A percentile compares a stretch with the other conserved stretches of the same genome.
Evolutionary conservation across 23 red algal genomes (phyloP).

Genomic region (Gracilaria gracilis): DNA sequence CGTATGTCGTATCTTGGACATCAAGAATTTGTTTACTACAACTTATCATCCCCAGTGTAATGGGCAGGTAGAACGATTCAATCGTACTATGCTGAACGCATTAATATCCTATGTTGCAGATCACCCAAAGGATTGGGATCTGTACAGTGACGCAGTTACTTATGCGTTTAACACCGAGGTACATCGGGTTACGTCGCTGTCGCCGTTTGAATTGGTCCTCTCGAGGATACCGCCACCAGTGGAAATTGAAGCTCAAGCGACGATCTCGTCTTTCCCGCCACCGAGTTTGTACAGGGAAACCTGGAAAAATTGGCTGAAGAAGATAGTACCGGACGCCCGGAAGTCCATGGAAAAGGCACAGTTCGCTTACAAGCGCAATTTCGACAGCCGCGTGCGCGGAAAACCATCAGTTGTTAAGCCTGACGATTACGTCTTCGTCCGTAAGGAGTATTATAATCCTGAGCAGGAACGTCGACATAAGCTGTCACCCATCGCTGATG

Average conservation of each 20-base stretch:
- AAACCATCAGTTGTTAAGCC: background rate
- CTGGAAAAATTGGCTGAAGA: background rate
- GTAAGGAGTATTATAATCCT: background rate
- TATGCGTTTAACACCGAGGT: background rate
- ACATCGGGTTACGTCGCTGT: background rate
- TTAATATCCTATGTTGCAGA: background rate
- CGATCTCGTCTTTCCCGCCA: background rate
- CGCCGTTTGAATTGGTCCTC: conserved; percentile 3
- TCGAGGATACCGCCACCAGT: background rate
- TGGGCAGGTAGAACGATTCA: conserved; percentile 5
- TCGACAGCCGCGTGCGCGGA: background rate
- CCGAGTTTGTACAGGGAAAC: background rate
- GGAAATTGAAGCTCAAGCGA: background rate
- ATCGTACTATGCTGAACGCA: background rate
- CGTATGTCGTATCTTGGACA: conserved; percentile 3
- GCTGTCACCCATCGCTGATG: background rate
- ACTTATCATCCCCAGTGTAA: conserved; percentile 1
- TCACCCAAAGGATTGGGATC: conserved; percentile 11
- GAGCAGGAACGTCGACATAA: background rate
- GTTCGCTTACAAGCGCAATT: background rate
- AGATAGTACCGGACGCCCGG: background rate
- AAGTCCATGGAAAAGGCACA: background rate
- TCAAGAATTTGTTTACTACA: background rate
- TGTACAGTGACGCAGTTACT: background rate
- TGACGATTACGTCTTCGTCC: background rate